These are phyloP conservation scores for Saccharum spontaneum DNA, from an alignment of 176 grass and related monocot genomes.

Conservation along the genomic window DNA sequence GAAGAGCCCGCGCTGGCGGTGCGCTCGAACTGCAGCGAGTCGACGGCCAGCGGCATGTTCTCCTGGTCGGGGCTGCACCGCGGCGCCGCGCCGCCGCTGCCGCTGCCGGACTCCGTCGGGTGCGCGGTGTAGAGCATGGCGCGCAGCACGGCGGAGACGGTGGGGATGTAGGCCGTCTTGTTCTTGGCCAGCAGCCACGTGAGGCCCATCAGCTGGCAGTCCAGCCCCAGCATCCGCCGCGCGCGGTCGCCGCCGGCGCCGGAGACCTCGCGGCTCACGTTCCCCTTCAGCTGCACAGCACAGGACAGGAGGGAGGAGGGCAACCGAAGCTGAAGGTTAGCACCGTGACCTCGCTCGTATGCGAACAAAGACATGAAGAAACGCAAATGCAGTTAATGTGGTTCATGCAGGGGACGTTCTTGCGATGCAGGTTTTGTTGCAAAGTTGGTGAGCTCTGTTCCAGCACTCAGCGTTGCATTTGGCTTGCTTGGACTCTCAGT, in stretches of 20 bases:
- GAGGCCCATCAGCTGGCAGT: slow-evolving; percentile 99
- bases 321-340: not conserved
- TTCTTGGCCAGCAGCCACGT: slow-evolving; percentile 94
- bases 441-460: slow-evolving; percentile 30
- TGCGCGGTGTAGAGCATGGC: slow-evolving; percentile 81
- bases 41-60: slow-evolving; percentile 98
- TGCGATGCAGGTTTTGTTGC: slow-evolving; percentile 30
- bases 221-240: slow-evolving; percentile 90
- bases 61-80: slow-evolving; percentile 88
- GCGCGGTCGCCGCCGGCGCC: slow-evolving; percentile 30
- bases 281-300: slow-evolving; percentile 61
- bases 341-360: not conserved
- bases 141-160: slow-evolving; percentile 94
- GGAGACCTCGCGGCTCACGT: slow-evolving; percentile 42
- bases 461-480: not conserved
- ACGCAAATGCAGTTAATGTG: slow-evolving; percentile 35
- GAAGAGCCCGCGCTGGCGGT: slow-evolving; percentile 30
- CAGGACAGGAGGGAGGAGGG: not conserved
- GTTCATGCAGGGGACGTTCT: slow-evolving; percentile 36
- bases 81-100: not conserved
- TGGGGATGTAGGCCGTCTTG: slow-evolving; percentile 93
- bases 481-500: not conserved
- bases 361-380: slow-evolving; percentile 2
- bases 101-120: slow-evolving; percentile 33
- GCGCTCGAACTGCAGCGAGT: slow-evolving; percentile 90